These are phyloP conservation scores for Russula abietina DNA, from an alignment of 768 basidiomycete genomes.

Conservation along the genomic window DNA sequence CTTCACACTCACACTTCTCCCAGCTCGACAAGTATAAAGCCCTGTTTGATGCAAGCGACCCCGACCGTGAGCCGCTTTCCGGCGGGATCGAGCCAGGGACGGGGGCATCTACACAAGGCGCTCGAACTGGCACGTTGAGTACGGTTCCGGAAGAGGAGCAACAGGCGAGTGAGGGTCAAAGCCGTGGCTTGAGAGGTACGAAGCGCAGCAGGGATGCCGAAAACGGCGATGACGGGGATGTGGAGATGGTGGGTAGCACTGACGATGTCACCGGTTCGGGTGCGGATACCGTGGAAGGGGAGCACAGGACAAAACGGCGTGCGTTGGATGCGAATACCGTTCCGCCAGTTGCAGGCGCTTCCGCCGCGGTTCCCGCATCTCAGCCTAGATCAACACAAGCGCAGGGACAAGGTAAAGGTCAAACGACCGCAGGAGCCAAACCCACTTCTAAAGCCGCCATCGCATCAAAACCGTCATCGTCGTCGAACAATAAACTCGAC, in stretches of 20 bases:
- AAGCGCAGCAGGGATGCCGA: constrained; percentile 8
- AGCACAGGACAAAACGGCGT: constrained; percentile 12
- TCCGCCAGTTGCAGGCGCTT: neutral
- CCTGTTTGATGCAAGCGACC: constrained; percentile 24
- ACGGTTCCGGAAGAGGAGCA: constrained; percentile 18
- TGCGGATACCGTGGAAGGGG: neutral
- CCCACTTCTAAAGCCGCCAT: neutral
- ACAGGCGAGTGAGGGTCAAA: constrained; percentile 8
- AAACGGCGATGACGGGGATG: neutral
- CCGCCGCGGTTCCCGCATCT: neutral
- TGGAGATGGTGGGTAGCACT: neutral
- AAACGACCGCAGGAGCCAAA: neutral
- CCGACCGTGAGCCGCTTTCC: constrained; percentile 9
- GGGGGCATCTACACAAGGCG: neutral
- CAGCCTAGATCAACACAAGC: constrained; percentile 1
- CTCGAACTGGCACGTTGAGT: neutral
- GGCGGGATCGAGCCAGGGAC: constrained; percentile 8
- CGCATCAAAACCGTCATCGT: neutral
- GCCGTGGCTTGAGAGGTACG: neutral
- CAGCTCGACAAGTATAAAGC: constrained; percentile 24
- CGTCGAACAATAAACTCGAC: constrained; percentile 33
- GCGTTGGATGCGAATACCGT: constrained; percentile 1
- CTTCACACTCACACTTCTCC: constrained; percentile 3
- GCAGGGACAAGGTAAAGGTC: neutral
- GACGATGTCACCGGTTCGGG: neutral